phyloP scores from a whole-genome alignment of 2,329 filamentous ascomycete genomes.

The Diplodia sapinea region DNA sequence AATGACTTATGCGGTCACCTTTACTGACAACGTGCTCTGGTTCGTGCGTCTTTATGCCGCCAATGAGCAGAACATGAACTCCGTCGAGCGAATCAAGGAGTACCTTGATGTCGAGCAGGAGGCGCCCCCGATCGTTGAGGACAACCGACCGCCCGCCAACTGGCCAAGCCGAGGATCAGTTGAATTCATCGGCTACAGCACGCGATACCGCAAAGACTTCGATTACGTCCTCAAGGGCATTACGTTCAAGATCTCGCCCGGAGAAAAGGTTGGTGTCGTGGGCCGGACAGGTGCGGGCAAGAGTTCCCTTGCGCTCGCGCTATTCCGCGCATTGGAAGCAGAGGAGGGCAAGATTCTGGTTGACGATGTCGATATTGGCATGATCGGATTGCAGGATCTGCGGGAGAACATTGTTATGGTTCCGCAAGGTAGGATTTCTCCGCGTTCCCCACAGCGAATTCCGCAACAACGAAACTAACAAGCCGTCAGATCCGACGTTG shows the following conservation, averaged over 20 bases:
- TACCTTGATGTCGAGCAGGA: constrained; percentile 97
- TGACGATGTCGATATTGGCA: constrained; percentile 86
- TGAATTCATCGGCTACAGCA: constrained; percentile 80
- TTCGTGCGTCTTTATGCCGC: constrained; percentile 90
- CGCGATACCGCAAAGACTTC: constrained; percentile 84
- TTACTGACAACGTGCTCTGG: constrained; percentile 97
- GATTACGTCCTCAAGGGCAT: constrained; percentile 84
- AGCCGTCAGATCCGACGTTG: constrained; percentile 74
- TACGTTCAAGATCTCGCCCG: constrained; percentile 82
- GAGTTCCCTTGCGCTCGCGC: constrained; percentile 88
- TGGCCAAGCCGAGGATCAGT: constrained; percentile 89
- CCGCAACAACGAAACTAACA: constrained; percentile 34
- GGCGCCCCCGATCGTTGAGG: constrained; percentile 75
- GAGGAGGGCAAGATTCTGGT: constrained; percentile 88
- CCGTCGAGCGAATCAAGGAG: constrained; percentile 95
- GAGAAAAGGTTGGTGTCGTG: constrained; percentile 94
- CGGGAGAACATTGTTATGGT: constrained; percentile 96
- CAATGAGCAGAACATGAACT: constrained; percentile 99
- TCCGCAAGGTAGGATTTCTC: constrained; percentile 65
- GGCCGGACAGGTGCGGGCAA: constrained; percentile 95
- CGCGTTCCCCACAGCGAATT: not conserved
- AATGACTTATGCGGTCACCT: constrained; percentile 93
- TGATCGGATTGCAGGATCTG: constrained; percentile 90
- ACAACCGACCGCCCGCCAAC: constrained; percentile 74
- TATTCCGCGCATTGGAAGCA: constrained; percentile 93